Base-by-base conservation (phyloP, 805 yeast species). In the Saccharomycopsis selenospora region DNA sequence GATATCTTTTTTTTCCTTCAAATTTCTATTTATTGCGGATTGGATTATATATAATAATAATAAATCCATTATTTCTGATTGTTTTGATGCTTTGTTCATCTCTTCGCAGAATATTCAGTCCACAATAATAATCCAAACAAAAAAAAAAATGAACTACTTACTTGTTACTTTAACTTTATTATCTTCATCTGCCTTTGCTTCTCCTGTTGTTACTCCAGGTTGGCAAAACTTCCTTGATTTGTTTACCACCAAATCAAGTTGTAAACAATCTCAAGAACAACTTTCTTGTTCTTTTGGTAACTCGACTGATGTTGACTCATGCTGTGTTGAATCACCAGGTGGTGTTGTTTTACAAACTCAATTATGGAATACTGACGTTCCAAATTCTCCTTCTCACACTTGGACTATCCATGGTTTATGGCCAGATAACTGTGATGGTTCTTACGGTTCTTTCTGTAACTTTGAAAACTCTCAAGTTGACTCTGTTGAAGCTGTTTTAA, bases 351-450 rank as follows among this genome's bases (percentile, higher is more conserved):
- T 90, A 45, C 85, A 79, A 61, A 85, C 97, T 0, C 98, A 90
- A 61, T 89, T 90, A 67, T 90, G 97, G 97, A 95, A 90, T 65
- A 85, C 83, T 60, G 66, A 69, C 51, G 90, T 93, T 1, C 75
- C 86, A 1, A 69, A 79, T 45, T 93, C 93, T 3, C 86, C 87
- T 2, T 67, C 72, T 36, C 78, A 85, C 46, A 66, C 75, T 51
- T 88, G 85, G 67, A 87, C 95, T 1, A 66, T 85, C 29, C 96
- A 87, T 62, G 96, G 96, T 0, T 66, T 86, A 45, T 87, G 96
- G 96, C 88, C 91, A 22, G 95, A 87, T 64, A 75, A 77, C 56
- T 90, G 97, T 68, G 81, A 79, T 61, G 96, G 96, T 1, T 71
- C 82, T 2, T 90, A 74, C 66, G 79, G 77, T 44, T 93, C 84